Percentiles rank a stretch among this genome's conserved stretches.
Conservation (phyloP, 768 basidiomycete genomes). For the Naganishia friedmannii region DNA sequence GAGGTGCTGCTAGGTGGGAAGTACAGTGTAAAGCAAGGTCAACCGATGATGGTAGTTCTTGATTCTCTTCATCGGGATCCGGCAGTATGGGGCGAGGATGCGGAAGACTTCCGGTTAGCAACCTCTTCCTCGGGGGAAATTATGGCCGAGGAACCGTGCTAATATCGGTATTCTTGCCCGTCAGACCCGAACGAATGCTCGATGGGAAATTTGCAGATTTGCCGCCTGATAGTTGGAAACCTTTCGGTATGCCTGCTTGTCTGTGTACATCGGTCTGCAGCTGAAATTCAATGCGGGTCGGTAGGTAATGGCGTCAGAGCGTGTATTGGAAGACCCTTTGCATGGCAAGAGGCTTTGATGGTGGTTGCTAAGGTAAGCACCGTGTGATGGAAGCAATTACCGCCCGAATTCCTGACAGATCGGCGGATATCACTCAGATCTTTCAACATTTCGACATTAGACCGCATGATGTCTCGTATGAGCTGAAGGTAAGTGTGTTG, state of each 20-base stretch:
- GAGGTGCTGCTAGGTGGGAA: constrained; percentile 54
- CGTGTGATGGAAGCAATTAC: background rate
- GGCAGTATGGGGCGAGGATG: constrained; percentile 59
- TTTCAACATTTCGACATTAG: constrained; percentile 58
- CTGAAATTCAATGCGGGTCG: constrained; percentile 53
- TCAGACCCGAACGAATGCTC: constrained; percentile 56
- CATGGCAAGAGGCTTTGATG: constrained; percentile 58
- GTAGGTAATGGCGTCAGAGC: constrained; percentile 47
- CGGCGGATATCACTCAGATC: constrained; percentile 33
- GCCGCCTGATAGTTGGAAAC: constrained; percentile 47
- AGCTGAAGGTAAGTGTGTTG: constrained; percentile 39
- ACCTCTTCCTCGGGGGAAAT: background rate
- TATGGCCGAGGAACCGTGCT: background rate
- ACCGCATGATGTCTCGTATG: constrained; percentile 56
- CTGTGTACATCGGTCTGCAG: background rate
- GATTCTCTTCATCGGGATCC: constrained; percentile 54
- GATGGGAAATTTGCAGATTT: constrained; percentile 58
- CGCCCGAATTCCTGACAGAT: background rate
- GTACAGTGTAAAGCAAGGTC: constrained; percentile 53
- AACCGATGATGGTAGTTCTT: constrained; percentile 46
- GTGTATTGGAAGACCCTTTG: constrained; percentile 56
- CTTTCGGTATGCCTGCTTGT: constrained; percentile 26
- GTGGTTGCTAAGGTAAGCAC: constrained; percentile 49
- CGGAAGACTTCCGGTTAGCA: constrained; percentile 40
- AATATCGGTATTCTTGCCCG: no score